Evolutionary conservation across 805 yeast species (phyloP).

Genomic region (Pichia cephalocereana): DNA sequence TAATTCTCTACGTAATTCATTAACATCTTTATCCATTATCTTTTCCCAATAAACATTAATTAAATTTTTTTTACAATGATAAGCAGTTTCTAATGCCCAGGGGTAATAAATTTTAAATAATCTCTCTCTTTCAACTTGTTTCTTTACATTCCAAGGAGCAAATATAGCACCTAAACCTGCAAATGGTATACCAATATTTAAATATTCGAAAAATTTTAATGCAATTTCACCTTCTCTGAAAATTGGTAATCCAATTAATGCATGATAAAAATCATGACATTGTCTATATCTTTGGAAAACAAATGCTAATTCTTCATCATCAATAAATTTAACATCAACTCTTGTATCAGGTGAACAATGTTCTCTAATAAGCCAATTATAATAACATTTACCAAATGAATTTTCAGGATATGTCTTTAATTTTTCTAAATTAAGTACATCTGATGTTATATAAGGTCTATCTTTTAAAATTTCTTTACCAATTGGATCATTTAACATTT

Average conservation of each 20-base stretch:
- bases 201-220: slow-evolving; percentile 83
- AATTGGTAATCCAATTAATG: slow-evolving; percentile 82
- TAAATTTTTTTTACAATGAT: slow-evolving; percentile 52
- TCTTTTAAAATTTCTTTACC: slow-evolving; percentile 77
- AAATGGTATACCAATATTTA: slow-evolving; percentile 91
- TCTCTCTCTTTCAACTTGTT: slow-evolving; percentile 48
- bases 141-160: slow-evolving; percentile 71
- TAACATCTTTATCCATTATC: slow-evolving; percentile 58
- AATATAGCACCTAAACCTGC: slow-evolving; percentile 87
- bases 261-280: slow-evolving; percentile 95
- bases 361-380: slow-evolving; percentile 74
- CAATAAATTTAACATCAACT: slow-evolving; percentile 77
- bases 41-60: slow-evolving; percentile 93
- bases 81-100: slow-evolving; percentile 75
- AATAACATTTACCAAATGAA: slow-evolving; percentile 73
- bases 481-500: slow-evolving; percentile 65
- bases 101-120: slow-evolving; percentile 69
- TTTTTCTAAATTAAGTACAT: slow-evolving; percentile 53
- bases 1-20: slow-evolving; percentile 60
- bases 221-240: slow-evolving; percentile 96
- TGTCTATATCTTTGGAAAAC: slow-evolving; percentile 92
- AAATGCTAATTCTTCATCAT: slow-evolving; percentile 83
- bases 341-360: slow-evolving; percentile 93
- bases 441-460: slow-evolving; percentile 74
- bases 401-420: slow-evolving; percentile 53